Percentiles rank a stretch among this genome's conserved stretches.
Evolutionary conservation across 2,329 filamentous ascomycete species (phyloP).

Genomic region (Stachybotrys chartarum): DNA sequence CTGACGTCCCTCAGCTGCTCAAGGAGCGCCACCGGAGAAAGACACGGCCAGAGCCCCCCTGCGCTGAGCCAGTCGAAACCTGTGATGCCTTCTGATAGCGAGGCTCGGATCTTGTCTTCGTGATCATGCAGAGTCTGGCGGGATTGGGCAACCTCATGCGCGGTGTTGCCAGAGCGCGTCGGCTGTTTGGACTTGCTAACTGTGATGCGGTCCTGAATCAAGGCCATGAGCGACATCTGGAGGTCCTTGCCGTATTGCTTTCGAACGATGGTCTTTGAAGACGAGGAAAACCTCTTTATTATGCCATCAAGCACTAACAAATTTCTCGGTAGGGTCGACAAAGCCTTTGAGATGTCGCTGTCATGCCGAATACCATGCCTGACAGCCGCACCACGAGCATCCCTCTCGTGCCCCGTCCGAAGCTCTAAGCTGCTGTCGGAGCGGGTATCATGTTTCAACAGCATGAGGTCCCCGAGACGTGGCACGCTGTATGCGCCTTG

Average conservation of each 20-base stretch:
- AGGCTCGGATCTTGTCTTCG: not conserved
- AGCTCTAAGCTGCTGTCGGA: not conserved
- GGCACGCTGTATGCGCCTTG: not conserved
- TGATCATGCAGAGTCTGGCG: not conserved
- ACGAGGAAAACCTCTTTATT: constrained; percentile 4
- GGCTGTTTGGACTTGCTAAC: not conserved
- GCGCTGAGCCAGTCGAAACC: constrained; percentile 28
- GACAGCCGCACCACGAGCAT: too few species aligned
- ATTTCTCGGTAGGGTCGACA: not conserved
- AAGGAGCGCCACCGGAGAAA: constrained; percentile 35
- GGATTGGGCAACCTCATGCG: not conserved
- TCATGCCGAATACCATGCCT: not conserved
- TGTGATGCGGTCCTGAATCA: not conserved
- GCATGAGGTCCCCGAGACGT: not conserved
- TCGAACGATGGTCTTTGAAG: not conserved
- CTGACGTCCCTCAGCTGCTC: constrained; percentile 31
- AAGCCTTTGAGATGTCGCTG: not conserved
- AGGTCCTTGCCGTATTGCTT: constrained; percentile 12
- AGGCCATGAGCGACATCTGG: constrained; percentile 1
- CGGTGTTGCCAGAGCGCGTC: not conserved
- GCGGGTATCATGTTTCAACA: not conserved
- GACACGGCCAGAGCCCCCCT: constrained; percentile 36
- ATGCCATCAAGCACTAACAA: not conserved
- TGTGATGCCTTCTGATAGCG: not conserved
- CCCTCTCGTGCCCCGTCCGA: not conserved